Conservation (phyloP, 1,284 basidiomycete species). For the Apiotrichum brassicae region DNA sequence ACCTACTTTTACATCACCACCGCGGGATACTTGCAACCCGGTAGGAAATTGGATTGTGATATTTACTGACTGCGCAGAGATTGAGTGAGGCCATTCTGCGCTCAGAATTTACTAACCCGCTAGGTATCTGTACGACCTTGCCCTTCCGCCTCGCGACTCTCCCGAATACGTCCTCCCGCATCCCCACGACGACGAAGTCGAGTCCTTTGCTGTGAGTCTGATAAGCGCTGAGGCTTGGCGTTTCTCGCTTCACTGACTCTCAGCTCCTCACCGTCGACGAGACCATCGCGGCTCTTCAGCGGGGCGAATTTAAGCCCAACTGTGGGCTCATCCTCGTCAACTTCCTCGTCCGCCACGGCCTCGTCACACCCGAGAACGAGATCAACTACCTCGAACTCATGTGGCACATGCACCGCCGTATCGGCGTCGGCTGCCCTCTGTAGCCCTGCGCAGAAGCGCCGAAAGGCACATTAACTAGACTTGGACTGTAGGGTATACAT, state of each 20-base stretch:
- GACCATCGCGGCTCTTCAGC: constrained; percentile 47
- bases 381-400: constrained; percentile 42
- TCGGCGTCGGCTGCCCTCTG: constrained; percentile 33
- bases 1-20: constrained; percentile 57
- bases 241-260: not conserved
- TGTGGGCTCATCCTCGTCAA: constrained; percentile 55
- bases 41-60: constrained; percentile 20
- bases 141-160: constrained; percentile 54
- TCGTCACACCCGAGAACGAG: constrained; percentile 52
- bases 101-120: not conserved
- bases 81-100: constrained; percentile 18
- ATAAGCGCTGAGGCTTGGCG: not conserved
- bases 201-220: constrained; percentile 57
- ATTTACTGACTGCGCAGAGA: constrained; percentile 10
- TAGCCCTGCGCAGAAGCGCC: constrained; percentile 2
- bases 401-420: constrained; percentile 34
- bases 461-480: not conserved
- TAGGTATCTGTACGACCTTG: constrained; percentile 68
- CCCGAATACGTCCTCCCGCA: constrained; percentile 54
- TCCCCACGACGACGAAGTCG: constrained; percentile 87
- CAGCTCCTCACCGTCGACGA: constrained; percentile 38
- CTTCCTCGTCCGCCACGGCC: constrained; percentile 53
- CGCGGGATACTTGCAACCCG: constrained; percentile 72
- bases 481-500: constrained; percentile 14
- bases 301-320: constrained; percentile 53